These are phyloP conservation scores for Stromatinia cepivora DNA, from an alignment of 2,329 filamentous ascomycete genomes.

Conservation along the genomic window DNA sequence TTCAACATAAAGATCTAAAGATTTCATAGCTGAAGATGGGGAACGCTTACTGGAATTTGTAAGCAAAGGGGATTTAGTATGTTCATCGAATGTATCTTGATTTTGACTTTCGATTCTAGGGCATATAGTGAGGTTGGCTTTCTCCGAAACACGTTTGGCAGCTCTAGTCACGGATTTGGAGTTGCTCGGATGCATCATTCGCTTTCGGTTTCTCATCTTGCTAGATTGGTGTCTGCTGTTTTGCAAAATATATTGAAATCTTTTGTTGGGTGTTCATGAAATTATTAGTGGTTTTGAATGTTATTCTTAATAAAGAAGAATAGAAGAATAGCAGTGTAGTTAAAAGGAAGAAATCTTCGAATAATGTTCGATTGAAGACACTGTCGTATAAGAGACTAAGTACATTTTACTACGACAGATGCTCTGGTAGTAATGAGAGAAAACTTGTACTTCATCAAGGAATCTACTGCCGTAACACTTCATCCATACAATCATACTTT, in stretches of 20 bases:
- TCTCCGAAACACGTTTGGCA: neutral
- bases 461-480: neutral
- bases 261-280: accelerated
- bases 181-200: no score
- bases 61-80: neutral
- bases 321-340: neutral
- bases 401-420: accelerated
- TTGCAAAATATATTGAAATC: neutral
- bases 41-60: neutral
- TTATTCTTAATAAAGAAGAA: neutral
- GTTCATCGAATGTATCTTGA: neutral
- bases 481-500: no score
- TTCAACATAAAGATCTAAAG: neutral
- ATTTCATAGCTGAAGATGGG: no score
- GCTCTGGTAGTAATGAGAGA: no score
- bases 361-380: neutral
- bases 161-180: no score
- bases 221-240: accelerated
- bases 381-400: neutral
- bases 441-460: neutral
- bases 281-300: accelerated
- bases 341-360: neutral
- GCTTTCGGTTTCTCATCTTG: neutral
- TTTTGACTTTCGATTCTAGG: neutral
- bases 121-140: no score